Conservation (phyloP, 2,329 filamentous ascomycete genomes). For the Fusarium metavorans region DNA sequence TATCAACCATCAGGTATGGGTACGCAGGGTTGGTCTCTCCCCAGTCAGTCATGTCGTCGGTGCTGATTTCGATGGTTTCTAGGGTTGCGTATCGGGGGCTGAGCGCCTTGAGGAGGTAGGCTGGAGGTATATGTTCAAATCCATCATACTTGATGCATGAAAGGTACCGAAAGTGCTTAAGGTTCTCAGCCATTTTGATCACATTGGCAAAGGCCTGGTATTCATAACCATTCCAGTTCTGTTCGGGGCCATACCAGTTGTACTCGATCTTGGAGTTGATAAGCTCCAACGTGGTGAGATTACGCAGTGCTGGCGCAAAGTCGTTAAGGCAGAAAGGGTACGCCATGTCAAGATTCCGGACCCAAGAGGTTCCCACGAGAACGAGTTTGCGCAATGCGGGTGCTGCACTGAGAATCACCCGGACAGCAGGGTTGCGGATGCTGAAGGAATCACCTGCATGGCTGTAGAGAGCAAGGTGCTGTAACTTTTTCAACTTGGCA, state of each 20-base stretch:
- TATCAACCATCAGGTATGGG: no score
- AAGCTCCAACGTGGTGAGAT: background rate
- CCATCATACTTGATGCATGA: no score
- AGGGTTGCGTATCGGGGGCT: no score
- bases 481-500: background rate
- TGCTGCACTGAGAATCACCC: background rate
- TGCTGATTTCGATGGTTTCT: background rate
- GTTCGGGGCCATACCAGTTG: no score
- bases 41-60: background rate
- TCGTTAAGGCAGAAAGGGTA: no score
- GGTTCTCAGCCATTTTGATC: background rate
- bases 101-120: background rate
- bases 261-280: background rate
- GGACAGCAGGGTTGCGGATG: background rate
- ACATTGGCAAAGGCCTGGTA: no score
- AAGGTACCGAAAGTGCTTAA: background rate
- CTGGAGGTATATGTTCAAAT: no score
- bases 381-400: background rate
- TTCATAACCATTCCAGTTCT: no score
- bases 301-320: background rate
- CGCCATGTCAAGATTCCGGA: no score
- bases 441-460: background rate
- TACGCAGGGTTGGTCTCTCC: no score
- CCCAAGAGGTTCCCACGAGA: background rate
- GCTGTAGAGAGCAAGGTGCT: background rate